Evolutionary conservation across 129 eudicot genomes (phyloP).

Genomic region (Centrapalus pauciflorus): DNA sequence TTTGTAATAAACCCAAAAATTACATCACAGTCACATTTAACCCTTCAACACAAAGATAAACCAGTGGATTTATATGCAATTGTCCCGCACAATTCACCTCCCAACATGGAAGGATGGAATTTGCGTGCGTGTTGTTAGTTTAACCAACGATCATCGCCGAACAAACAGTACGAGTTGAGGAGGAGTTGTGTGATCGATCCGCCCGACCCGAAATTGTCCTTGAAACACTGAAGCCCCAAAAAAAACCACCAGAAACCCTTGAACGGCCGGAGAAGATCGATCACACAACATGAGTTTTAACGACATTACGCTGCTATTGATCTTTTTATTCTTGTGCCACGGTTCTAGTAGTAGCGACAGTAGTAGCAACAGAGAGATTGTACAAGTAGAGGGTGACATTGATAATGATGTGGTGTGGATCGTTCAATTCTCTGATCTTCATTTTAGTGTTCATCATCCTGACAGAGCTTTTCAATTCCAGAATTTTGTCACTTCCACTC

Average conservation of each 20-base stretch:
- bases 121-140: background rate
- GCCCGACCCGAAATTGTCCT: conserved; percentile 3
- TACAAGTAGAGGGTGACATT: conserved; percentile 34
- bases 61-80: too few species aligned
- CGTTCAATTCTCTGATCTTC: conserved; percentile 95
- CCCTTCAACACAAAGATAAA: too few species aligned
- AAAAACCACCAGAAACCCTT: conserved; percentile 6
- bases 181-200: background rate
- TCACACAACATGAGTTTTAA: background rate
- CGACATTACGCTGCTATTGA: background rate
- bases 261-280: background rate
- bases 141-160: background rate
- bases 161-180: background rate
- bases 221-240: background rate
- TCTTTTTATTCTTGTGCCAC: conserved; percentile 1
- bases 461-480: conserved; percentile 69
- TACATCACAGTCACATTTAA: too few species aligned
- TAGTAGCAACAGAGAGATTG: conserved; percentile 22
- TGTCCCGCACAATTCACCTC: too few species aligned
- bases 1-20: too few species aligned
- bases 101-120: too few species aligned
- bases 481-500: conserved; percentile 45
- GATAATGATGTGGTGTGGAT: conserved; percentile 77
- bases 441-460: conserved; percentile 91
- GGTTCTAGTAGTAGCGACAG: background rate